Evolutionary conservation across 1,284 basidiomycete genomes (phyloP).

Genomic region (Apiotrichum mycotoxinovorans): DNA sequence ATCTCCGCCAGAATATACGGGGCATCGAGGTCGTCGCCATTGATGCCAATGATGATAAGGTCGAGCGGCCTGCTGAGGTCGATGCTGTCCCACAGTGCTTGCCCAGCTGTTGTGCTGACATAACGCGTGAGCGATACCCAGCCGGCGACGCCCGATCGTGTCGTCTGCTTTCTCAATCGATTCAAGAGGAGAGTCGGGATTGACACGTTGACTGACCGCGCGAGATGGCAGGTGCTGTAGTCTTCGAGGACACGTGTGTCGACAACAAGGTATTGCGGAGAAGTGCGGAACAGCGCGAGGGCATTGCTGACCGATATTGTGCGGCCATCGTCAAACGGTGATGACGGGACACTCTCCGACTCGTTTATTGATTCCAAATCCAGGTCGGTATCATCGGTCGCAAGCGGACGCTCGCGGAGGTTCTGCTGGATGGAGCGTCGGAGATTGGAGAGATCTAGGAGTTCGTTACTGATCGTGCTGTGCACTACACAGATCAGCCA

Average conservation of each 20-base stretch:
- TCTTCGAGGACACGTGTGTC: conserved; percentile 69
- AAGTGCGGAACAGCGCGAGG: conserved; percentile 17
- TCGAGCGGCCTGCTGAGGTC: conserved; percentile 50
- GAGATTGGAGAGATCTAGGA: conserved; percentile 35
- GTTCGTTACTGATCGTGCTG: conserved; percentile 28
- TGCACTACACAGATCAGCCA: conserved; percentile 4
- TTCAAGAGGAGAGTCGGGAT: conserved; percentile 82
- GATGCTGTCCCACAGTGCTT: conserved; percentile 60
- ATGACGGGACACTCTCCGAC: not conserved
- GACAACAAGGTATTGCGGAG: conserved; percentile 56
- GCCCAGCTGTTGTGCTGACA: conserved; percentile 69
- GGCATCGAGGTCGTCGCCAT: conserved; percentile 29
- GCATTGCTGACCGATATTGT: conserved; percentile 17
- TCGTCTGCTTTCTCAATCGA: conserved; percentile 65
- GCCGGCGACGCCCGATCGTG: conserved; percentile 54
- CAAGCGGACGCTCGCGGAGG: conserved; percentile 33
- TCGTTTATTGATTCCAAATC: conserved; percentile 17
- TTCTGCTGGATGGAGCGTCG: conserved; percentile 35
- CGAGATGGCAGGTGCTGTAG: conserved; percentile 62
- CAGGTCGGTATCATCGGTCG: conserved; percentile 17
- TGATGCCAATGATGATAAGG: conserved; percentile 28
- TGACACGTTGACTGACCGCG: conserved; percentile 69
- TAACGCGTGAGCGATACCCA: conserved; percentile 68
- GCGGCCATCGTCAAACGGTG: conserved; percentile 6
- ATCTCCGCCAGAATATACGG: conserved; percentile 22